phyloP scores from a whole-genome alignment of 371 early-diverging fungal species.

The Blakeslea trispora region DNA sequence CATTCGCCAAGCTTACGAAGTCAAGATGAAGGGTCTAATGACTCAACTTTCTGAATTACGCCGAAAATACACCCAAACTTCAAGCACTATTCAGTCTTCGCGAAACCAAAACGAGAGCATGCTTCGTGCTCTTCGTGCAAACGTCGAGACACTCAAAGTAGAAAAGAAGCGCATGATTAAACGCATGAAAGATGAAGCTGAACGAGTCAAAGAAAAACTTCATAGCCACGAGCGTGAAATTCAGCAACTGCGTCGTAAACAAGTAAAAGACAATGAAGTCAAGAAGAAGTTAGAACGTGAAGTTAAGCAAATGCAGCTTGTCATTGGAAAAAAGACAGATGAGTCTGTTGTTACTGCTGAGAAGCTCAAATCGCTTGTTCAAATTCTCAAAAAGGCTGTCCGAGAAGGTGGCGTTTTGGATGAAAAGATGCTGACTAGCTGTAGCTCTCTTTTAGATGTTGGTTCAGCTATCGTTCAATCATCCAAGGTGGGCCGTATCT shows the following conservation, averaged over 20 bases:
- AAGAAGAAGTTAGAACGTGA: conserved; percentile 70
- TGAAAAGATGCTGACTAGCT: conserved; percentile 31
- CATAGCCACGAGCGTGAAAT: conserved; percentile 72
- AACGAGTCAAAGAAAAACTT: conserved; percentile 64
- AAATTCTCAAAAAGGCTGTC: conserved; percentile 44
- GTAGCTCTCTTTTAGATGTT: conserved; percentile 30
- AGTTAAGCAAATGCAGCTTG: conserved; percentile 58
- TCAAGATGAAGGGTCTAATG: conserved; percentile 68
- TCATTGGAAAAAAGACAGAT: conserved; percentile 53
- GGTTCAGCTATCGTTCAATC: conserved; percentile 25
- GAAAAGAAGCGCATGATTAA: conserved; percentile 82
- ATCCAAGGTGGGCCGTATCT: conserved; percentile 14
- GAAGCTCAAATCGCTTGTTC: conserved; percentile 52
- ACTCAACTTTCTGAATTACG: conserved; percentile 62
- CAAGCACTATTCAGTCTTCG: conserved; percentile 54
- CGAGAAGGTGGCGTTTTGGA: conserved; percentile 52
- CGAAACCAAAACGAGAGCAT: conserved; percentile 57
- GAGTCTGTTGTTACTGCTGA: conserved; percentile 58
- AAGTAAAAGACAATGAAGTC: conserved; percentile 62
- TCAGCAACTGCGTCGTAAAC: conserved; percentile 66
- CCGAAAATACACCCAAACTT: conserved; percentile 58
- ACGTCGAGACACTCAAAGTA: conserved; percentile 63
- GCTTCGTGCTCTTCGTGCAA: conserved; percentile 50
- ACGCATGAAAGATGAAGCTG: conserved; percentile 75
- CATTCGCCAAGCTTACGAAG: conserved; percentile 59